Evolutionary conservation across 2,329 filamentous ascomycete genomes (phyloP), one percentile per base, ranked within the genome.

Genomic region (Exophiala sp.): DNA sequence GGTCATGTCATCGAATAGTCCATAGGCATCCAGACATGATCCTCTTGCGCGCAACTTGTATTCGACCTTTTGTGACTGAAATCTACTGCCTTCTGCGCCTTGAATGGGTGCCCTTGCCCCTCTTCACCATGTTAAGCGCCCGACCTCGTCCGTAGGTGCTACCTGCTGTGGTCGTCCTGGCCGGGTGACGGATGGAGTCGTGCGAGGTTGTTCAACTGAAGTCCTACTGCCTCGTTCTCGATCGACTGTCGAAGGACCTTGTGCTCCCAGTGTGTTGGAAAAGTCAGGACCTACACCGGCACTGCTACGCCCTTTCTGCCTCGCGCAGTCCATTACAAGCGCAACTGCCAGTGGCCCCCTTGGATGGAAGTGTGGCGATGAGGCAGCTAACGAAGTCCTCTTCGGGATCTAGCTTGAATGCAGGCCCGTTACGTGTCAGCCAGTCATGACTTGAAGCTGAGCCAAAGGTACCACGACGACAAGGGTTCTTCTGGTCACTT

Each of bases 281-380:
- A 6, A 37, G 29, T 32, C 29, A 7, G 29, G 11, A 9, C n/a
- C 7, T n/a, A 32, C 6, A 13, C 29, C n/a, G 30, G 38, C 34
- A 21, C 27, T 34, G 32, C 45, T 14, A n/a, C 23, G 32, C 19
- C n/a, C 18, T 38, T 43, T 35, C 23, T 21, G 7, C 32, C 45
- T 24, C 42, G 29, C 23, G 22, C 22, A 29, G 29, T 40, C 40
- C 49, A 53, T 53, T 27, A 37, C 52, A 19, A 18, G 38, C 11
- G 38, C 38, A n/a, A 8, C 38, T 23, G 38, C 38, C 10, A 8
- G 19, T 23, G 38, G 38, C 19, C 14, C 38, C 29, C 40, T 32
- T 47, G 52, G 49, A 55, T 41, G 14, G 13, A 38, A 40, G 46
- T 41, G 53, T 56, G 53, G 53, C 53, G 50, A 50, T 45, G 46